Evolutionary conservation across 306 rosid genomes (phyloP), one percentile per base, ranked within the genome.

Genomic region (Chamaecrista fasciculata): DNA sequence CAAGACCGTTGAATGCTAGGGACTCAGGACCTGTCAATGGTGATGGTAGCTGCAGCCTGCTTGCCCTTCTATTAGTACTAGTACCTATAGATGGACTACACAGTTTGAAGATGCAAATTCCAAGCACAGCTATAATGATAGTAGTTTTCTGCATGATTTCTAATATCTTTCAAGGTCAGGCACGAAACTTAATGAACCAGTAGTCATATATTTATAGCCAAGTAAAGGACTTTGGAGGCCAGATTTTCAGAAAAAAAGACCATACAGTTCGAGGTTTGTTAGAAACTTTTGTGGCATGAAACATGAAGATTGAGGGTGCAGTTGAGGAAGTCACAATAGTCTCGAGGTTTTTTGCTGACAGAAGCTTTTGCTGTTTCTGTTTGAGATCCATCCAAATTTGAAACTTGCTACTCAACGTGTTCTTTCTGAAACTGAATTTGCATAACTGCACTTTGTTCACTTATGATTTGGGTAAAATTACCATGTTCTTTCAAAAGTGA

Each of bases 11-110:
- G 42, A 84, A 86, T 50, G 80, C 83, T 0, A 74, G 11, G 0
- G 86, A 40, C 42, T 77, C 86, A 2, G 87, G 85, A 16, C 83
- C 86, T 5, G 58, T 59, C 12, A 80, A 0, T 4, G 74, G 71
- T 36, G 68, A 4, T 6, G 85, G 86, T 55, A 86, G 66, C 7
- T 4, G 62, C 8, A 86, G 67, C 64, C 68, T 77, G 12, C 4
- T 24, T 1, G 37, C n/a, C 7, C 62, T 18, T 34, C 33, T 57
- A 7, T 15, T 5, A 1, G 55, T 29, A 1, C 4, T 6, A 9
- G 28, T 6, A 26, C 72, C 84, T n/a, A 62, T 24, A 20, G 82
- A 69, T 57, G 73, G 50, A 0, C 65, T 72, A n/a, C 40, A 76
- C 34, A 69, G 34, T 20, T 76, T 61, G 48, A 76, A 51, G 8